A percentile compares a stretch with the other conserved stretches of the same genome.
These are phyloP conservation scores for Prunus persica DNA, from an alignment of 306 rosid genomes.

Conservation along the genomic window Prunus_persica_NCBIv2 NC_034016.1:19528001-19528500, in stretches of 20 bases:
- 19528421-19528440: not conserved
- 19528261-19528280: not conserved
- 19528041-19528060: not conserved
- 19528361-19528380: not conserved
- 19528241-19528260: not conserved
- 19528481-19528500: constrained; percentile 4
- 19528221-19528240: not conserved
- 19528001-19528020: not conserved
- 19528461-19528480: not conserved
- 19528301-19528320: not conserved
- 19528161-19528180: not conserved
- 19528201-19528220: not conserved
- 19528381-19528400: not conserved
- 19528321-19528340: not conserved
- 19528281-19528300: not conserved
- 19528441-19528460: not conserved
- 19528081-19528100: not conserved
- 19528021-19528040: not conserved
- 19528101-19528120: not conserved
- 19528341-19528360: not conserved
- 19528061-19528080: not conserved
- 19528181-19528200: not conserved
- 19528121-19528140: not conserved
- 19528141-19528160: not conserved
- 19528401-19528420: not conserved